Base-by-base conservation (phyloP, 1,284 basidiomycete genomes). In the Ganoderma leucocontextum region DNA sequence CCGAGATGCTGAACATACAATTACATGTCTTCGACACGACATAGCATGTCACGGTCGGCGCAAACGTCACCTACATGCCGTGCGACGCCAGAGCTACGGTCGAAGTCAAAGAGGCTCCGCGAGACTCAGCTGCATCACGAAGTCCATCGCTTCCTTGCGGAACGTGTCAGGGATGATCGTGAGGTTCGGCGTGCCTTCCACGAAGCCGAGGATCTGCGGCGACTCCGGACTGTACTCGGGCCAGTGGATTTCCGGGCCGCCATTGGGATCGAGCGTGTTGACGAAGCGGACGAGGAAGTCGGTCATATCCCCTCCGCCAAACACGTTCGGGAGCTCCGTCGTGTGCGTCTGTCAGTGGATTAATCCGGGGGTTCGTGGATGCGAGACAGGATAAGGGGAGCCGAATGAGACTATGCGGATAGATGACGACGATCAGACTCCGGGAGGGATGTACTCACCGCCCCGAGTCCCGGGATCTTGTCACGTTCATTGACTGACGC, bases 121-220 rank as follows among this genome's bases (percentile, higher is more conserved):
- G 19, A 69, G 66, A 52, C 67, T 62, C 9, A 69, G 62, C 38
- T 64, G 44, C 4, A 52, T 65, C 15, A 75, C 60, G 33, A 72
- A 77, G 7, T 68, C 66, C 60, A 73, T 67, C 13, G 80, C 80
- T 2, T 79, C 80, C 64, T 78, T 71, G 65, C 86, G 80, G 74
- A 82, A 86, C 1, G 80, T 83, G 70, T 88, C 84, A 15, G 78
- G 72, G 0, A 79, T 78, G 57, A 86, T 76, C 1, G 68, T 64
- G 42, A 82, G 76, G 3, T 78, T 75, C 36, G 80, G 69, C 6
- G 80, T 42, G 0, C 81, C 83, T 68, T 88, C 86, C 29, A 79
- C 72, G 75, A 88, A 84, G 4, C 82, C 82, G 60, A 89, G 70
- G 55, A 87, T 74, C 52, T 82, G 79, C 8, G 82, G 82, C 19